Base-by-base conservation (phyloP, 495 filamentous ascomycete genomes). In the Penicillium psychrofluorescens region DNA sequence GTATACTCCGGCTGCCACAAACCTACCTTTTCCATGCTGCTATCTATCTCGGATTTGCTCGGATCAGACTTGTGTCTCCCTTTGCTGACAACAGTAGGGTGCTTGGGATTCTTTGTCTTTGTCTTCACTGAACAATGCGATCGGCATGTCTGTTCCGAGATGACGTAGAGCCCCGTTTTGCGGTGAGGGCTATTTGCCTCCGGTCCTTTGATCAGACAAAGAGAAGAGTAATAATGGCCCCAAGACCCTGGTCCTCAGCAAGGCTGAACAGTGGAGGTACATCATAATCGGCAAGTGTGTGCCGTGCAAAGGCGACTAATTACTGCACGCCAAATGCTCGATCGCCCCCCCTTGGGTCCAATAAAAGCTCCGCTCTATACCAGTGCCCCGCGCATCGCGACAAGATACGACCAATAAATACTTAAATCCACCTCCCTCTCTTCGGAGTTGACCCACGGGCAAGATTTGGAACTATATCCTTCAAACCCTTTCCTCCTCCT, bases 81-180 rank as follows among this genome's bases (percentile, higher is more conserved):
- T 22, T 22, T 22, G 22, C 4, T 22, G 22, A 22, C 22, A 22
- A 22, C 0, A 22, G 6, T 22, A 22, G 4, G 6, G 22, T 22
- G 22, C 22, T 22, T 22, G 2, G 6, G 22, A 4, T 6, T 22
- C 22, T 22, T 22, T 22, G 22, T 22, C 22, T 6, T 22, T 22
- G 4, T 22, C 22, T 22, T 29, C 9, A 29, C 29, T 2, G 29
- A 34, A 29, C 36, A 15, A 35, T 49, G 29, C 29, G 54, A 50
- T 55, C 48, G 51, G 48, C 55, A 50, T 45, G 40, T 41, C 38
- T 8, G 12, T 54, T 31, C 54, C 55, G 51, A 52, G 41, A 58
- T 58, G 55, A 58, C 55, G 55, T 58, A 55, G 43, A 22, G 22
- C 22, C 22, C 22, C 22, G 22, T 22, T 22, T 22, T 22, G 2